Evolutionary conservation across 2,329 filamentous ascomycete species (phyloP).

Genomic region (Dactylella cylindrospora): DNA sequence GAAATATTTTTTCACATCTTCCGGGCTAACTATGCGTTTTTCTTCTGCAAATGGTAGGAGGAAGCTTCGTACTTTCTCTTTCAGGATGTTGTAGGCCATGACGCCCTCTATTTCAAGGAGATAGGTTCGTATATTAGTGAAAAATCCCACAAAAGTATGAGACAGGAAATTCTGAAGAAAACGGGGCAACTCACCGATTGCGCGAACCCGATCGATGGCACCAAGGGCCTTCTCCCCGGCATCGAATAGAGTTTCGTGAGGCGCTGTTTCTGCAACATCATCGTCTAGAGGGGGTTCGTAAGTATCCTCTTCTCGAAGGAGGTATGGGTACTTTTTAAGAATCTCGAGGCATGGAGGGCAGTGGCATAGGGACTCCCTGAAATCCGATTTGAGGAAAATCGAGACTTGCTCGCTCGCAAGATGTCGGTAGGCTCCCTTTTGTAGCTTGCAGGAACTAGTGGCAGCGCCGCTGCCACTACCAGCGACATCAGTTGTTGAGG

Average conservation of each 20-base stretch:
- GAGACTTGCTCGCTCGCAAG: slow-evolving; percentile 60
- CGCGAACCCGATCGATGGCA: slow-evolving; percentile 86
- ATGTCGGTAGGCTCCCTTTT: slow-evolving; percentile 43
- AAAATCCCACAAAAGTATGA: not conserved
- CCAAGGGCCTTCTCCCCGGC: slow-evolving; percentile 88
- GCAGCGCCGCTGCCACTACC: too few species aligned
- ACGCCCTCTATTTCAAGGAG: slow-evolving; percentile 67
- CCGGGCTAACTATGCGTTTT: slow-evolving; percentile 81
- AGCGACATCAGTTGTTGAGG: too few species aligned
- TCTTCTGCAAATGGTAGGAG: slow-evolving; percentile 91
- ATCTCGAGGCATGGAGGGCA: slow-evolving; percentile 77
- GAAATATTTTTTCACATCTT: slow-evolving; percentile 96
- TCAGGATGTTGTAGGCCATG: slow-evolving; percentile 96
- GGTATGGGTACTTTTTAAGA: slow-evolving; percentile 70
- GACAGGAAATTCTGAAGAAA: not conserved
- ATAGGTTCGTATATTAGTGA: not conserved
- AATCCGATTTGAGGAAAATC: slow-evolving; percentile 76
- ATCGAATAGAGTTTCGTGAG: slow-evolving; percentile 81
- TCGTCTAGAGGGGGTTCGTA: slow-evolving; percentile 83
- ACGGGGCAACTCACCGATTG: slow-evolving; percentile 59
- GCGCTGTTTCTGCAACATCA: slow-evolving; percentile 61
- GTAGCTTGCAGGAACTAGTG: slow-evolving; percentile 29
- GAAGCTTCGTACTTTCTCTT: slow-evolving; percentile 93
- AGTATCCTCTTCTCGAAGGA: slow-evolving; percentile 89
- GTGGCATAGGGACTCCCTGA: slow-evolving; percentile 79